Evolutionary conservation across 148 eudicot species (phyloP).

Genomic region (Amaranthus cruentus): DNA sequence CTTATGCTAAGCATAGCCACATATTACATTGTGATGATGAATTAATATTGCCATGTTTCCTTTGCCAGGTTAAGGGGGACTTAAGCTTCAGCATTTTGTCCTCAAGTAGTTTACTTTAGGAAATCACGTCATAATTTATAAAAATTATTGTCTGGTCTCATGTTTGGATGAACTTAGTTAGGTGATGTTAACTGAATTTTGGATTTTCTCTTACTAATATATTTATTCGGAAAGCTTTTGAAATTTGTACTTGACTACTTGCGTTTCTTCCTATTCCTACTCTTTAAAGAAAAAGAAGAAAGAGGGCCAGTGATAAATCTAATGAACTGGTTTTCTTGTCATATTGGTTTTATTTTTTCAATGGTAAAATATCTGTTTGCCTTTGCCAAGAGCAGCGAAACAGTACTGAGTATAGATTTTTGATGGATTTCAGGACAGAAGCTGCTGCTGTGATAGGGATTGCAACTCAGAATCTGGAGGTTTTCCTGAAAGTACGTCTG

Average conservation of each 20-base stretch:
- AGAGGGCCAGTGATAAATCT: background rate
- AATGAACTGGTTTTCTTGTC: background rate
- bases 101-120: background rate
- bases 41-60: no score
- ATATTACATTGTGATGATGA: no score
- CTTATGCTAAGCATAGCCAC: no score
- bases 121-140: background rate
- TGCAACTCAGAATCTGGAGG: conserved; percentile 13
- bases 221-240: background rate
- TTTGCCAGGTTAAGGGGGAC: background rate
- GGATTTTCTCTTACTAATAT: background rate
- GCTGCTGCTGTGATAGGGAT: conserved; percentile 19
- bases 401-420: background rate
- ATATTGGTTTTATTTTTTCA: background rate
- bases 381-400: background rate
- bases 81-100: background rate
- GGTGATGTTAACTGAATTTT: background rate
- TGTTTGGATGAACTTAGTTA: background rate
- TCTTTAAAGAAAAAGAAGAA: background rate
- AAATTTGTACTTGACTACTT: background rate
- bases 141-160: background rate
- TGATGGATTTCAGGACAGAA: conserved; percentile 16
- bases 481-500: conserved; percentile 35
- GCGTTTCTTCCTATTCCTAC: background rate
- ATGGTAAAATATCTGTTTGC: background rate